phyloP scores from a whole-genome alignment of 169 alveolate species.

The Plasmodium adleri region DNA sequence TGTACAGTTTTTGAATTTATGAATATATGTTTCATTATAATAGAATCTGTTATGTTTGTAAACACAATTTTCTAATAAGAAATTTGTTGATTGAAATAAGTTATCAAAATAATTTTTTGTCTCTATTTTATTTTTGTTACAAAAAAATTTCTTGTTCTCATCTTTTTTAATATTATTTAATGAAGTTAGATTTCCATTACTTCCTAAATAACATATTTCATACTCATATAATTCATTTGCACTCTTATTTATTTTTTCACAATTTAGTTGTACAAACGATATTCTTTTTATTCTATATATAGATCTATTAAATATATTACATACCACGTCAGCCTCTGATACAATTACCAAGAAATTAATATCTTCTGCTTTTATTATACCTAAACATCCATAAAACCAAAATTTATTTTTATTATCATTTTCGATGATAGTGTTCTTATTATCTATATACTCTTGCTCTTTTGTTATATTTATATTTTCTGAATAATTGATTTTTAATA shows the following conservation, averaged over 20 bases:
- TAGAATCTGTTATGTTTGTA: conserved; percentile 15
- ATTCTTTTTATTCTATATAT: conserved; percentile 53
- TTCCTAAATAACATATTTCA: conserved; percentile 37
- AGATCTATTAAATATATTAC: conserved; percentile 49
- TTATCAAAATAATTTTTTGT: conserved; percentile 15
- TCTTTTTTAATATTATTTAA: conserved; percentile 6
- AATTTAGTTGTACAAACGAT: conserved; percentile 61
- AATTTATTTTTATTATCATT: conserved; percentile 43
- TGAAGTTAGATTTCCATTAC: conserved; percentile 18
- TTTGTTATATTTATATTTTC: conserved; percentile 30
- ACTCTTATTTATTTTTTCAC: conserved; percentile 6
- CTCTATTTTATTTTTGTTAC: conserved; percentile 1
- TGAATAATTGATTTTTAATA: conserved; percentile 36
- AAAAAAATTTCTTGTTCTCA: conserved; percentile 24
- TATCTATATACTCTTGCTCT: conserved; percentile 22
- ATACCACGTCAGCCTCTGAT: conserved; percentile 66
- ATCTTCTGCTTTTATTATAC: conserved; percentile 58
- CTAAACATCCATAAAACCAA: conserved; percentile 72
- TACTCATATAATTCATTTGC: conserved; percentile 14
- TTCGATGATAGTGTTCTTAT: conserved; percentile 11
- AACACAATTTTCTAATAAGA: conserved; percentile 13
- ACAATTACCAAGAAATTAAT: conserved; percentile 58
- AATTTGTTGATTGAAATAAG: conserved; percentile 5
- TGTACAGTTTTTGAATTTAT: conserved; percentile 50
- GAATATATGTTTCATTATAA: conserved; percentile 49